These are phyloP conservation scores for Torulaspora quercuum DNA, from an alignment of 805 yeast genomes.

Conservation along the genomic window DNA sequence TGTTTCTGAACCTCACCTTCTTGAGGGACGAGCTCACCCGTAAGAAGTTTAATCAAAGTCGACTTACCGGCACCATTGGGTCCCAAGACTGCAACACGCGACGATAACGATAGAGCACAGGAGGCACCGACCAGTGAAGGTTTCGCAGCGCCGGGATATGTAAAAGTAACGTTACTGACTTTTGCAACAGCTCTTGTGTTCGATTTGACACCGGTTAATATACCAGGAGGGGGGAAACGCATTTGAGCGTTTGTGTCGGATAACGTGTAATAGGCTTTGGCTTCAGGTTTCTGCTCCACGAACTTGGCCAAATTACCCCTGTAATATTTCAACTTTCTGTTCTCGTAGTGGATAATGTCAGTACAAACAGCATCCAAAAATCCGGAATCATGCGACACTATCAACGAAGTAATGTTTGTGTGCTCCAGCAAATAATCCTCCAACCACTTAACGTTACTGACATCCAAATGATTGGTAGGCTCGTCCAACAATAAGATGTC, in stretches of 20 bases:
- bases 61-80: slow-evolving; percentile 99
- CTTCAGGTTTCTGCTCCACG: slow-evolving; percentile 91
- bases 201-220: slow-evolving; percentile 94
- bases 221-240: slow-evolving; percentile 99
- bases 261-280: slow-evolving; percentile 90
- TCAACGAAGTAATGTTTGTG: slow-evolving; percentile 85
- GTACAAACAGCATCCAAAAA: slow-evolving; percentile 95
- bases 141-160: slow-evolving; percentile 84
- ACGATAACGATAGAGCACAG: slow-evolving; percentile 89
- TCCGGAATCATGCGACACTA: slow-evolving; percentile 97
- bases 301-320: slow-evolving; percentile 93
- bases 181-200: slow-evolving; percentile 91
- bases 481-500: slow-evolving; percentile 92
- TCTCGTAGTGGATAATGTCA: slow-evolving; percentile 93
- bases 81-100: slow-evolving; percentile 94
- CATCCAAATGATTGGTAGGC: slow-evolving; percentile 98
- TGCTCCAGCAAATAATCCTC: slow-evolving; percentile 81
- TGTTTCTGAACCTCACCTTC: slow-evolving; percentile 93
- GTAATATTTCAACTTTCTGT: slow-evolving; percentile 89
- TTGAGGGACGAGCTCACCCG: slow-evolving; percentile 86
- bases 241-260: slow-evolving; percentile 90
- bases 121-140: slow-evolving; percentile 79
- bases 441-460: slow-evolving; percentile 87
- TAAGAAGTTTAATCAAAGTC: slow-evolving; percentile 85
- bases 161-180: slow-evolving; percentile 76